Percentiles rank a stretch among this genome's conserved stretches.
phyloP scores from a whole-genome alignment of 371 early-diverging fungal species.

The Dichotomocladium elegans region DNA sequence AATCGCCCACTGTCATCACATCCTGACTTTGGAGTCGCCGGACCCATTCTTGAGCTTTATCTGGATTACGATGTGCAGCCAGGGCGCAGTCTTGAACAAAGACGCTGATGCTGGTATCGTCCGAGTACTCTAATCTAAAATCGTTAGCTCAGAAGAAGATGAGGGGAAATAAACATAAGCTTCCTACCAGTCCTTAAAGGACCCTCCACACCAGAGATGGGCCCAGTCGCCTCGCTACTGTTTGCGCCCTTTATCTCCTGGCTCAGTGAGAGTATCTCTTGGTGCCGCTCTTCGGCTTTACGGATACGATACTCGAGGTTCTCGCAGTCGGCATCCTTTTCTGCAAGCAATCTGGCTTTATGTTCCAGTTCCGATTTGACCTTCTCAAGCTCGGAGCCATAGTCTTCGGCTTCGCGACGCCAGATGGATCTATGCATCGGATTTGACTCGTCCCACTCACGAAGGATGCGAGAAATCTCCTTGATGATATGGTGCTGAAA shows the following conservation, averaged over 20 bases:
- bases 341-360: slow-evolving; percentile 23
- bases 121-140: slow-evolving; percentile 37
- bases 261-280: slow-evolving; percentile 26
- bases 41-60: slow-evolving; percentile 78
- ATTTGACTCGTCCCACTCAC: slow-evolving; percentile 53
- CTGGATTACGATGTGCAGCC: slow-evolving; percentile 63
- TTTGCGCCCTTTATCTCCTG: neutral
- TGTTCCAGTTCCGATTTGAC: slow-evolving; percentile 22
- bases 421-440: slow-evolving; percentile 44
- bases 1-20: slow-evolving; percentile 79
- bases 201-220: neutral
- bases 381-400: slow-evolving; percentile 35
- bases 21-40: slow-evolving; percentile 69
- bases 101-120: slow-evolving; percentile 63
- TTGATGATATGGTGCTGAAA: slow-evolving; percentile 80
- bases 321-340: slow-evolving; percentile 36
- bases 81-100: slow-evolving; percentile 67
- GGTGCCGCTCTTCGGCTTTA: slow-evolving; percentile 29
- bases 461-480: slow-evolving; percentile 83
- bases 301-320: slow-evolving; percentile 21
- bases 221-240: too few species aligned
- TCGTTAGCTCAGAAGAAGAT: too few species aligned
- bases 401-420: slow-evolving; percentile 42
- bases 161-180: neutral
- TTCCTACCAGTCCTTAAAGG: neutral